Evolutionary conservation across 352 stramenopile species (phyloP), one percentile per base, ranked within the genome.

Genomic region (Globisporangium spiculum): DNA sequence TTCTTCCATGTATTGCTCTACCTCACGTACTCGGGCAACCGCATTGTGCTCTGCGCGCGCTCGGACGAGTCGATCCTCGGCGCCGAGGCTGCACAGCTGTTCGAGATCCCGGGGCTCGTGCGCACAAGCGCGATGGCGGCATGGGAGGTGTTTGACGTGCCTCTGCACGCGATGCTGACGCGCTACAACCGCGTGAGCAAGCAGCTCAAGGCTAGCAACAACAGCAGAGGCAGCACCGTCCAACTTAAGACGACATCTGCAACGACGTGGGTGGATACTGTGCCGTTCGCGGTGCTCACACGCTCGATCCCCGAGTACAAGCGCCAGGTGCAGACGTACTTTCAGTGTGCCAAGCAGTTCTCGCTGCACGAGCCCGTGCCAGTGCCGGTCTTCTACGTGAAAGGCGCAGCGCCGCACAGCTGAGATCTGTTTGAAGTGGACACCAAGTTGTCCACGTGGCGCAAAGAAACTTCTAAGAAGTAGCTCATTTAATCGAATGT

Each of bases 1-100:
- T 95, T 81, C 80, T 90, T 86, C 73, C 84, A 93, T 66, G 78
- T 91, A 32, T 53, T 95, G 67, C 65, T 95, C 24, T 95, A 95
- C 71, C 75, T 93, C 63, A 90, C 85, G 56, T 93, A 89, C 71
- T 75, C 81, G 1, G 87, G 85, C 32, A 93, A 95, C 70, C 87
- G 87, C 41, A 73, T 92, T 34, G 79, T 91, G 48, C 78, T 95
- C 9, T 67, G 84, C 32, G 84, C 87, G 58, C 80, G 77, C 59
- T 95, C 87, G 46, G 87, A 95, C 53, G 85, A 89, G 66, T 74
- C 78, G 1, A 70, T 95, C 44, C 85, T 95, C 71, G 86, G 86
- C 4, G 72, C 80, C 6, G 81, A 86, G 41, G 84, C 78, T 1
- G 73, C 81, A 26, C 73, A 79, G 44, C 69, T 93, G 6, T 93